These are phyloP conservation scores for Colletotrichum gigasporum DNA, from an alignment of 2,329 filamentous ascomycete species.

Conservation along the genomic window DNA sequence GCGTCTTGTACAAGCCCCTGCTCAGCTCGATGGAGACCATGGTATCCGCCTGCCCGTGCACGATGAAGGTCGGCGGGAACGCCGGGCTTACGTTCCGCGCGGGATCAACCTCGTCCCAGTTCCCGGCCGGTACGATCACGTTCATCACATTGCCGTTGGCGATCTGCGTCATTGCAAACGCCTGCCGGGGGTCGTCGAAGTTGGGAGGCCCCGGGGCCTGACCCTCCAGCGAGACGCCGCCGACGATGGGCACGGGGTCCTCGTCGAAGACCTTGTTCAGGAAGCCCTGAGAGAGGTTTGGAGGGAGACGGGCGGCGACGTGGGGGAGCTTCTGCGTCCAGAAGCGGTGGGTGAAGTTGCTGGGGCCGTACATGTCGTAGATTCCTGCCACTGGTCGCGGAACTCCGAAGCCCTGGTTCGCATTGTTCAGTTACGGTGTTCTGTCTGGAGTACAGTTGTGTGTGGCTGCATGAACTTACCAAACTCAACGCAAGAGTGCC, in stretches of 20 bases:
- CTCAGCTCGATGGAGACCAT: slow-evolving; percentile 50
- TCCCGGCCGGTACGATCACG: slow-evolving; percentile 38
- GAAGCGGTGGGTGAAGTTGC: slow-evolving; percentile 47
- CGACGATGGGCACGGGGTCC: slow-evolving; percentile 45
- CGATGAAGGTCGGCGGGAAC: slow-evolving; percentile 52
- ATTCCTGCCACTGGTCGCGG: slow-evolving; percentile 47
- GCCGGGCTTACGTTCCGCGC: slow-evolving; percentile 39
- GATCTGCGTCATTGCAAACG: slow-evolving; percentile 52
- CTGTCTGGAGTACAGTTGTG: background rate
- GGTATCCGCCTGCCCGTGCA: slow-evolving; percentile 48
- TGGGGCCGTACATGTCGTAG: slow-evolving; percentile 52
- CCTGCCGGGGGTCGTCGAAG: slow-evolving; percentile 47
- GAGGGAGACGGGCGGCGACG: slow-evolving; percentile 39
- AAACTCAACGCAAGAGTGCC: slow-evolving; percentile 45
- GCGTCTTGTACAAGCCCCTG: slow-evolving; percentile 36
- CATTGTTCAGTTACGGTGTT: background rate
- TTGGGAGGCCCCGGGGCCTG: slow-evolving; percentile 44
- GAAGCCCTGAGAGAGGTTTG: slow-evolving; percentile 39
- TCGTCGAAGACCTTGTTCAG: slow-evolving; percentile 47
- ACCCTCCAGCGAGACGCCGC: slow-evolving; percentile 52
- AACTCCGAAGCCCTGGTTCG: slow-evolving; percentile 45
- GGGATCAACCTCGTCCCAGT: slow-evolving; percentile 45
- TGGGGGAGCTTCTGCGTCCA: slow-evolving; percentile 46
- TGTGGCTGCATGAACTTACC: slow-evolving; percentile 36
- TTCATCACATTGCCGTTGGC: slow-evolving; percentile 48